These are phyloP conservation scores for Colletotrichum cordylinicola DNA, from an alignment of 2,329 filamentous ascomycete species.

Conservation along the genomic window DNA sequence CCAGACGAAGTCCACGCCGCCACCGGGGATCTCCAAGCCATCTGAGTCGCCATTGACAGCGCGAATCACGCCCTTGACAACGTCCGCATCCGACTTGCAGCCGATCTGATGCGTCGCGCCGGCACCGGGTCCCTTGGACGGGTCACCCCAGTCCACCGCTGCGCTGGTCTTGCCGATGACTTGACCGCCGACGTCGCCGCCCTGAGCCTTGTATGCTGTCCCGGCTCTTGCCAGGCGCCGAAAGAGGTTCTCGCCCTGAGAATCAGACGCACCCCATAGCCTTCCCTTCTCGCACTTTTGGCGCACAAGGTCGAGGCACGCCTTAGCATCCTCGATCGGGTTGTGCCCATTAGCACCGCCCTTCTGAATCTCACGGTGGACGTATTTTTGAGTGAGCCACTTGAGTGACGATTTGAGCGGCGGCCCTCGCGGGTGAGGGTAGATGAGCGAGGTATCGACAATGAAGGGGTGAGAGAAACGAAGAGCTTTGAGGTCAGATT, in stretches of 20 bases:
- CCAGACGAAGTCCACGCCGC: slow-evolving; percentile 72
- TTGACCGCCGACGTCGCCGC: slow-evolving; percentile 58
- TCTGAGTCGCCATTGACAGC: slow-evolving; percentile 64
- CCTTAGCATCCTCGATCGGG: slow-evolving; percentile 89
- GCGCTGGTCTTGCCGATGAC: slow-evolving; percentile 69
- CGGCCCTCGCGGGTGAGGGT: slow-evolving; percentile 86
- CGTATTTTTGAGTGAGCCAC: slow-evolving; percentile 85
- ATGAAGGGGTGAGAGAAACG: slow-evolving; percentile 91
- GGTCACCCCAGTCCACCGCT: slow-evolving; percentile 90
- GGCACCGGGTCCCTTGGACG: slow-evolving; percentile 61
- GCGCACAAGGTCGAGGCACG: slow-evolving; percentile 91
- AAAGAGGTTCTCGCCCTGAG: slow-evolving; percentile 87
- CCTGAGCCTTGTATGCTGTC: slow-evolving; percentile 66
- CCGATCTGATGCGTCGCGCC: slow-evolving; percentile 63
- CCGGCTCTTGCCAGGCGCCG: slow-evolving; percentile 74
- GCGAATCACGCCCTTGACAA: slow-evolving; percentile 59
- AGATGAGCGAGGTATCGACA: slow-evolving; percentile 89
- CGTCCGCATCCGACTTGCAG: slow-evolving; percentile 65
- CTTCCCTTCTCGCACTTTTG: slow-evolving; percentile 95
- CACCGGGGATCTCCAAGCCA: slow-evolving; percentile 60
- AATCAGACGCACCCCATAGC: slow-evolving; percentile 81
- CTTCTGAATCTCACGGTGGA: slow-evolving; percentile 87
- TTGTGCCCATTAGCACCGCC: slow-evolving; percentile 80
- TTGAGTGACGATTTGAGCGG: slow-evolving; percentile 91
- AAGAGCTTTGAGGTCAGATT: slow-evolving; percentile 84